These are phyloP conservation scores for Hyphodiscus sp. DNA, from an alignment of 2,329 filamentous ascomycete genomes.

Conservation along the genomic window DNA sequence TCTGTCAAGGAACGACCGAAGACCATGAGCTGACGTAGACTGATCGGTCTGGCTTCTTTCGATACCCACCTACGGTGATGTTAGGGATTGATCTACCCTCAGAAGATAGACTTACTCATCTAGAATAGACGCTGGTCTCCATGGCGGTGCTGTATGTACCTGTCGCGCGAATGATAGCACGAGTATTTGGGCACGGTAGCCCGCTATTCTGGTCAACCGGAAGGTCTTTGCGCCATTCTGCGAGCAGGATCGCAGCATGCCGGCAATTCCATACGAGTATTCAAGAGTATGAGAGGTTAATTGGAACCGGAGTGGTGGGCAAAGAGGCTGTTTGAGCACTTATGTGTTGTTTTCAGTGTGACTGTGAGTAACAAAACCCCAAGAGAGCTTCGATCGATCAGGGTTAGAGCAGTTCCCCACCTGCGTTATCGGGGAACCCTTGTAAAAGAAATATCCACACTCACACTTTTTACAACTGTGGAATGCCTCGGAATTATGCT, in stretches of 20 bases:
- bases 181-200: slow-evolving; percentile 8
- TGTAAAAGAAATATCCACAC: too few species aligned
- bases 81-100: slow-evolving; percentile 7
- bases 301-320: neutral
- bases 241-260: slow-evolving; percentile 30
- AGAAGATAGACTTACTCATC: slow-evolving; percentile 49
- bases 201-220: slow-evolving; percentile 22
- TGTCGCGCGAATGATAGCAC: slow-evolving; percentile 4
- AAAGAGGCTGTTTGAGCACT: neutral
- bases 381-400: neutral
- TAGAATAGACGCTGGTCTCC: slow-evolving; percentile 57
- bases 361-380: neutral
- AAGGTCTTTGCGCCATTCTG: slow-evolving; percentile 27
- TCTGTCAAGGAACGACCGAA: slow-evolving; percentile 93
- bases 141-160: slow-evolving; percentile 35
- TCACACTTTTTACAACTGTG: too few species aligned
- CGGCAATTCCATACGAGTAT: slow-evolving; percentile 28
- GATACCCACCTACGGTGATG: slow-evolving; percentile 69
- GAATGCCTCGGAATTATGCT: too few species aligned
- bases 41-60: slow-evolving; percentile 89
- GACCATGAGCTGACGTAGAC: slow-evolving; percentile 90
- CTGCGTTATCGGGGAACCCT: slow-evolving; percentile 2
- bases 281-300: slow-evolving; percentile 2
- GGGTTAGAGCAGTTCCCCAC: neutral
- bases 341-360: slow-evolving; percentile 1